phyloP scores from a whole-genome alignment of 352 stramenopile species.

The Phytophthora tubulina region DNA sequence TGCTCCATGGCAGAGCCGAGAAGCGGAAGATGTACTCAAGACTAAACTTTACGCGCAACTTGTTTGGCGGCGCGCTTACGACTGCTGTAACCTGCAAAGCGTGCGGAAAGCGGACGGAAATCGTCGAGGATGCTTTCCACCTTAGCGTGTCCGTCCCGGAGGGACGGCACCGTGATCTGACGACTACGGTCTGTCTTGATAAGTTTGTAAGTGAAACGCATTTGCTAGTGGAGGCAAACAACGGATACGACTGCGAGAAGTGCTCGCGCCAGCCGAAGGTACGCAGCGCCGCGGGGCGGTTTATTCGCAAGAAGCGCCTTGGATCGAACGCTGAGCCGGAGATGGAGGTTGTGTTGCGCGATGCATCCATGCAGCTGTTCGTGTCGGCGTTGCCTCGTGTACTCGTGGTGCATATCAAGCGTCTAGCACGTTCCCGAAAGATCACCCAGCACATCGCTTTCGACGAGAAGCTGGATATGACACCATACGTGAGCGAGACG shows the following conservation, averaged over 20 bases:
- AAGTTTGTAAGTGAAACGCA: conserved; percentile 60
- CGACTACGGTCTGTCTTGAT: conserved; percentile 58
- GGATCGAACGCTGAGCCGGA: conserved; percentile 38
- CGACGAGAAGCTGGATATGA: conserved; percentile 62
- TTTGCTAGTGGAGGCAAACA: conserved; percentile 58
- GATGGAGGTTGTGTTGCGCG: conserved; percentile 48
- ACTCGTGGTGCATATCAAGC: conserved; percentile 79
- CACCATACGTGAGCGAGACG: conserved; percentile 49
- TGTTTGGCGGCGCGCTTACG: conserved; percentile 66
- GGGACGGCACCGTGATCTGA: conserved; percentile 22
- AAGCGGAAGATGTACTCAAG: conserved; percentile 53
- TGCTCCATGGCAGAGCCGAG: conserved; percentile 38
- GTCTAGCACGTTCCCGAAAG: conserved; percentile 59
- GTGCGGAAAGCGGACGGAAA: conserved; percentile 64
- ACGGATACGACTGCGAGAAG: conserved; percentile 79
- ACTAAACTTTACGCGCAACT: conserved; percentile 67
- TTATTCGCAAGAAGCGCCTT: conserved; percentile 44
- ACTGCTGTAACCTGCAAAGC: conserved; percentile 59
- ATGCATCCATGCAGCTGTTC: conserved; percentile 65
- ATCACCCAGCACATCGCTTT: conserved; percentile 79
- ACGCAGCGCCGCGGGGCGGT: conserved; percentile 30
- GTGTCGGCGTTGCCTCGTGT: conserved; percentile 63
- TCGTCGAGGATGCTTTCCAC: conserved; percentile 69
- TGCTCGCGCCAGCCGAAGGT: conserved; percentile 58
- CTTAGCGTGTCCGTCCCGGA: conserved; percentile 67